Evolutionary conservation across 2,329 filamentous ascomycete species (phyloP).

Genomic region (Aspergillus fischeri): DNA sequence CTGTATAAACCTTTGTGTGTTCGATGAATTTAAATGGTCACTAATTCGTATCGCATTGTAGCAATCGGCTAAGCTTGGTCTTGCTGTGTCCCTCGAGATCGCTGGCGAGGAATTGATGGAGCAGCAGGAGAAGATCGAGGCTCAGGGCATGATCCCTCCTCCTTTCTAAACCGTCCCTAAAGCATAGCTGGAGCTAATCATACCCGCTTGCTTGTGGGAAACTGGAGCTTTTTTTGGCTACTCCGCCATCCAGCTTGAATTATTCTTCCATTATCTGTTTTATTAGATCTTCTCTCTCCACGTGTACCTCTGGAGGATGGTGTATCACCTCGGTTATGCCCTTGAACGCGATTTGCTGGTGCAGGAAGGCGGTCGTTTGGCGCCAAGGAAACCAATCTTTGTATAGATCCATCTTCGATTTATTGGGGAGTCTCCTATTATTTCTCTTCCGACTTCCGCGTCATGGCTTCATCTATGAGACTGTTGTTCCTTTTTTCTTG

Average conservation of each 20-base stretch:
- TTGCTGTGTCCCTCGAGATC: constrained; percentile 88
- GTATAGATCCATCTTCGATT: constrained; percentile 37
- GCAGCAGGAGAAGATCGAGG: constrained; percentile 61
- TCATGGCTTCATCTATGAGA: constrained; percentile 22
- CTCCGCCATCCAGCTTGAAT: constrained; percentile 23
- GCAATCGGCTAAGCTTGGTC: constrained; percentile 92
- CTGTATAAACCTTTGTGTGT: background rate
- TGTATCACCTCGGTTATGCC: constrained; percentile 29
- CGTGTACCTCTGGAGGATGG: constrained; percentile 30
- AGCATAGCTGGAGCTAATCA: constrained; percentile 13
- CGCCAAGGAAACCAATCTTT: constrained; percentile 34
- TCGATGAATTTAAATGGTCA: constrained; percentile 5
- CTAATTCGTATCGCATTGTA: constrained; percentile 38
- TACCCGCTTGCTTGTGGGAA: constrained; percentile 4
- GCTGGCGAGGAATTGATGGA: constrained; percentile 81
- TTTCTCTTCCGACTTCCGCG: constrained; percentile 17
- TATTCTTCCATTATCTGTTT: constrained; percentile 35
- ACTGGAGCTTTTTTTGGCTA: constrained; percentile 6
- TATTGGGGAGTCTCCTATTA: constrained; percentile 9
- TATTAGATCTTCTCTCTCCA: constrained; percentile 42
- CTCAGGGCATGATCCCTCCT: constrained; percentile 43
- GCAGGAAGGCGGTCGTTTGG: constrained; percentile 33
- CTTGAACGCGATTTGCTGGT: constrained; percentile 31
- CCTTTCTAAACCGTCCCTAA: constrained; percentile 41
- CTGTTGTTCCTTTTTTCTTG: constrained; percentile 23